Evolutionary conservation across 495 filamentous ascomycete genomes (phyloP), one percentile per base, ranked within the genome.

Genomic region (Aspergillus mulundensis): DNA sequence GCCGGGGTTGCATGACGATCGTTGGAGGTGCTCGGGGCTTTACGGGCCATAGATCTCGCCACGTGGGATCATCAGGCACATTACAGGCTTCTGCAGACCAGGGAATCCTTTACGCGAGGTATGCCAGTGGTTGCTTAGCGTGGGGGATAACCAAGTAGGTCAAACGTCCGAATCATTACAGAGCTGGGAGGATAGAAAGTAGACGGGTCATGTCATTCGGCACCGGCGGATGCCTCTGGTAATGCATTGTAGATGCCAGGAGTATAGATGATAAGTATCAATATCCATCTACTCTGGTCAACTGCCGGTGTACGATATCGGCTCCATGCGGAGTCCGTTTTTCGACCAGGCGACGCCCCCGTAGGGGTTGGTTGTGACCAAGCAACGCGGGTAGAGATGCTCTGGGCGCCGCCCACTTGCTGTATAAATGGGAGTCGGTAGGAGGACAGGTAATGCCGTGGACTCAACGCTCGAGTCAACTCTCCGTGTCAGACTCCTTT

Each of bases 41-140:
- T 28, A 24, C 14, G 23, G 44, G 34, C 53, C 53, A 56, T 15
- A 30, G 5, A 49, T 25, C 23, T 7, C 1, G 14, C 41, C 44
- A 56, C 53, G 53, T 49, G 53, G 44, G 48, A 50, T 39, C 23
- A 30, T 14, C 24, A 19, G 30, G 5, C 34, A 50, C 40, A 12
- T 44, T 20, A 44, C 11, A 12, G 42, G 12, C 42, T 23, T 20
- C 23, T 8, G 6, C 42, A 14, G 32, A 15, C 8, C 32, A 11
- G 12, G 32, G 11, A 15, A 36, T 4, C 12, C 8, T 2, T 2
- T 36, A 15, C 2, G 32, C 32, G 7, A 36, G 32, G 32, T 6
- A 8, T 40, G 38, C 38, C n/a, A 18, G 38, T 4, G n/a, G 18
- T 16, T 18, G 14, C 38, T 16, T 40, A 40, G 38, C n/a, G 38